phyloP scores from a whole-genome alignment of 2,329 filamentous ascomycete genomes.

The Clonostachys chloroleuca region DNA sequence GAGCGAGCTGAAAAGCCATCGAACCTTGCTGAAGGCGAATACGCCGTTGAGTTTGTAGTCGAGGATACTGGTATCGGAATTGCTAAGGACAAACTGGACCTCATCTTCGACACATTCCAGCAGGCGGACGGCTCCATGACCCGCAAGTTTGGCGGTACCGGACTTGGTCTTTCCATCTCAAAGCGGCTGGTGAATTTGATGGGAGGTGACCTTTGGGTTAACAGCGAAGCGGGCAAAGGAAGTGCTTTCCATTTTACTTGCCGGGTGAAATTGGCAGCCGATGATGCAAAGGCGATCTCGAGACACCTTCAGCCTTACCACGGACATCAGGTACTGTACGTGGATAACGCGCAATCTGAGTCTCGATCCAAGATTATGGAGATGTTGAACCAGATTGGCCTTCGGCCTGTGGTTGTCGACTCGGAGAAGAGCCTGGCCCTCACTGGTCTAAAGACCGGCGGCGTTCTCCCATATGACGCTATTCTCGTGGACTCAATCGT shows the following conservation, averaged over 20 bases:
- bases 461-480: slow-evolving; percentile 78
- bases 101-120: slow-evolving; percentile 99
- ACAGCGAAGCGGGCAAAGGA: slow-evolving; percentile 84
- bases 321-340: slow-evolving; percentile 87
- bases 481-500: slow-evolving; percentile 94
- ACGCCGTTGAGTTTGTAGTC: slow-evolving; percentile 92
- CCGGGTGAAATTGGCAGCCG: slow-evolving; percentile 77
- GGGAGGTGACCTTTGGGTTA: slow-evolving; percentile 95
- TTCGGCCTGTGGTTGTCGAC: slow-evolving; percentile 80
- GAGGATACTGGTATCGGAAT: slow-evolving; percentile 97
- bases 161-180: slow-evolving; percentile 89
- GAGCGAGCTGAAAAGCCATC: slow-evolving; percentile 54
- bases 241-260: slow-evolving; percentile 98
- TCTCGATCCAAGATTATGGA: slow-evolving; percentile 71
- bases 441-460: slow-evolving; percentile 45
- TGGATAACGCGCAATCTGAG: slow-evolving; percentile 82
- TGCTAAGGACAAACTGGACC: slow-evolving; percentile 86
- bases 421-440: slow-evolving; percentile 63
- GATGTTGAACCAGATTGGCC: slow-evolving; percentile 74
- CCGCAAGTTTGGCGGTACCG: slow-evolving; percentile 91
- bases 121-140: slow-evolving; percentile 97
- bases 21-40: slow-evolving; percentile 67
- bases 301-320: slow-evolving; percentile 87
- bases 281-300: slow-evolving; percentile 72
- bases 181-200: slow-evolving; percentile 93